Evolutionary conservation across 2,329 filamentous ascomycete genomes (phyloP).

Genomic region (Nemania diffusa): DNA sequence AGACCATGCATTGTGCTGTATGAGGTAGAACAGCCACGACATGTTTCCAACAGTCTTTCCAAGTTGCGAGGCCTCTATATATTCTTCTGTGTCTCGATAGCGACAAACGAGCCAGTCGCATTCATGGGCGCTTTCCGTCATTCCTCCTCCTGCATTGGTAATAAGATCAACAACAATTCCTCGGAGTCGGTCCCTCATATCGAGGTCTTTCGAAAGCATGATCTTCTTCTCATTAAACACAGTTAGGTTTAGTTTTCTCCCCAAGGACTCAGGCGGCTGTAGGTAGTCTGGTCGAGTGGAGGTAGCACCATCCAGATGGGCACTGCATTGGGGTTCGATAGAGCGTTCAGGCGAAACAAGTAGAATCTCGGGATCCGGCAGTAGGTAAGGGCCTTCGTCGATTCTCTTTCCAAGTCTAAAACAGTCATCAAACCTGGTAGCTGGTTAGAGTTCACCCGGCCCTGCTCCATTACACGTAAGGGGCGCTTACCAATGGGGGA

Average conservation of each 20-base stretch:
- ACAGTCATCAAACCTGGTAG: conserved; percentile 89
- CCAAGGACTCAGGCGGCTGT: conserved; percentile 53
- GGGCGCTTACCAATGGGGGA: conserved; percentile 83
- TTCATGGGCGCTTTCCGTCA: conserved; percentile 72
- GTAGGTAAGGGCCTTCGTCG: conserved; percentile 83
- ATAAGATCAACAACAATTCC: conserved; percentile 78
- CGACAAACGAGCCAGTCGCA: conserved; percentile 89
- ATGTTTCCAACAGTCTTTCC: conserved; percentile 91
- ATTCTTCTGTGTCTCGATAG: conserved; percentile 83
- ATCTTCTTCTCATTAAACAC: conserved; percentile 84
- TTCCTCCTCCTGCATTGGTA: conserved; percentile 72
- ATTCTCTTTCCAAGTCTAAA: conserved; percentile 92
- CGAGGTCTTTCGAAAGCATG: conserved; percentile 79
- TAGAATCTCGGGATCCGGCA: conserved; percentile 90
- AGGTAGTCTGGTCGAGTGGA: conserved; percentile 59
- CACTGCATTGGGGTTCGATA: conserved; percentile 66
- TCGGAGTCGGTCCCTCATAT: conserved; percentile 72
- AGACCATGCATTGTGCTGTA: conserved; percentile 89
- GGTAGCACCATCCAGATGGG: conserved; percentile 74
- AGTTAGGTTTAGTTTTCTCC: conserved; percentile 64
- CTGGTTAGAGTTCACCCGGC: conserved; percentile 39
- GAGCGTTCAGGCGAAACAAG: conserved; percentile 64
- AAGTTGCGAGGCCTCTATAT: conserved; percentile 77
- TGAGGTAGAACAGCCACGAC: conserved; percentile 92
- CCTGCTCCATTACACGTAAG: conserved; percentile 5